Conservation (phyloP, 2,329 filamentous ascomycete genomes). For the Alternaria angustiovoidea region DNA sequence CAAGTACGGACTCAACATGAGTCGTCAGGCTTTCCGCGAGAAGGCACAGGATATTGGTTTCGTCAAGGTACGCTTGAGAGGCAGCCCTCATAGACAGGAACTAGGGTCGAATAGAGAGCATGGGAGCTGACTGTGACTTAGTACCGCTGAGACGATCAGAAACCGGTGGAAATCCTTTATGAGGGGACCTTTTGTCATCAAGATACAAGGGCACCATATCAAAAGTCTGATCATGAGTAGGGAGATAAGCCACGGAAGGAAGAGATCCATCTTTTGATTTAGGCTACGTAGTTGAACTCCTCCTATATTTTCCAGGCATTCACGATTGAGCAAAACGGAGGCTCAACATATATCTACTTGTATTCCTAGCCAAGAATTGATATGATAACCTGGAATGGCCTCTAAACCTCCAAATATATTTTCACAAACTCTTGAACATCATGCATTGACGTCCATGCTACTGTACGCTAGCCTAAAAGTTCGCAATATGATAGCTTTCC, state of each 20-base stretch:
- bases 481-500: neutral
- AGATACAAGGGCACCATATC: neutral
- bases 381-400: neutral
- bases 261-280: neutral
- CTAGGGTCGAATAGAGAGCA: neutral
- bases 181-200: neutral
- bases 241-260: neutral
- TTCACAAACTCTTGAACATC: neutral
- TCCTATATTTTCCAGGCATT: neutral
- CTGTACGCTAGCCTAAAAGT: neutral
- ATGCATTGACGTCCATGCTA: neutral
- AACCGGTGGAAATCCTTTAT: neutral
- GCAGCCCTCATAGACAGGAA: no score
- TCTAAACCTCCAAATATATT: neutral
- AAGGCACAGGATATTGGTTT: conserved; percentile 72
- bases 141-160: neutral
- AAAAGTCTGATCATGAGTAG: neutral
- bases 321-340: neutral
- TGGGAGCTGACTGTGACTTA: neutral
- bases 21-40: conserved; percentile 73
- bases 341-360: neutral
- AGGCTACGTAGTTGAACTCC: neutral
- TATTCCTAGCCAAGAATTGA: neutral
- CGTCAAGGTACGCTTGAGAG: conserved; percentile 62
- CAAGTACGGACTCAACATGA: conserved; percentile 94